phyloP scores from a whole-genome alignment of 306 rosid species.

The Dalbergia cochinchinensis region DNA sequence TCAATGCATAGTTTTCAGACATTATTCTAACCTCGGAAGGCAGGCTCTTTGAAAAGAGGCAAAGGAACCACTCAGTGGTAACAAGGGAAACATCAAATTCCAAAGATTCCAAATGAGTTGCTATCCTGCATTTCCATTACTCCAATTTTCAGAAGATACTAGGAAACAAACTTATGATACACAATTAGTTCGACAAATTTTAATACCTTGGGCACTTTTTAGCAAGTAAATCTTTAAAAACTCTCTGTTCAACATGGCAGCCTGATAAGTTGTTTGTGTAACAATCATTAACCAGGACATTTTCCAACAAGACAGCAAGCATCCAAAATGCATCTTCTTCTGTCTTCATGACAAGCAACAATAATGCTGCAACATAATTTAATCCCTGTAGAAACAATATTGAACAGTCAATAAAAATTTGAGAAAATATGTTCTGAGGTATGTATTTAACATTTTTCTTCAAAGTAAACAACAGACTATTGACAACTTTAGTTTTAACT shows the following conservation, averaged over 20 bases:
- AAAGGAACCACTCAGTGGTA: conserved; percentile 97
- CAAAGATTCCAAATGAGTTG: conserved; percentile 83
- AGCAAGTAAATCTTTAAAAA: conserved; percentile 83
- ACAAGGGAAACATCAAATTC: conserved; percentile 98
- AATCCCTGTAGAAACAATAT: conserved; percentile 74
- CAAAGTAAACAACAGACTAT: conserved; percentile 7
- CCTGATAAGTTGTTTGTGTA: conserved; percentile 95
- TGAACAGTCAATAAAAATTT: conserved; percentile 29
- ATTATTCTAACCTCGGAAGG: conserved; percentile 85
- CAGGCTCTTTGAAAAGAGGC: conserved; percentile 92
- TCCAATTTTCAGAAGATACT: conserved; percentile 45
- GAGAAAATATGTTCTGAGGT: conserved; percentile 36
- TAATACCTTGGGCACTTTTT: conserved; percentile 90
- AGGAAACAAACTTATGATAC: conserved; percentile 24
- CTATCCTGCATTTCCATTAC: conserved; percentile 74
- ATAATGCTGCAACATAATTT: conserved; percentile 93
- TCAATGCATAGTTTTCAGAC: conserved; percentile 23
- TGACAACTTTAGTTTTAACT: conserved; percentile 14
- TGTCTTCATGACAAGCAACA: conserved; percentile 97
- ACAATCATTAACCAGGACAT: conserved; percentile 92
- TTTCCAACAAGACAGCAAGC: conserved; percentile 95
- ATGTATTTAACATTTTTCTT: conserved; percentile 18
- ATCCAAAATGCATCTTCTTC: conserved; percentile 99
- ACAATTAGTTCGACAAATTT: conserved; percentile 16
- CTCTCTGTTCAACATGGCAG: conserved; percentile 99